phyloP scores from a whole-genome alignment of 805 yeast species.

The Sugiyamaella boreocaroliniensis region DNA sequence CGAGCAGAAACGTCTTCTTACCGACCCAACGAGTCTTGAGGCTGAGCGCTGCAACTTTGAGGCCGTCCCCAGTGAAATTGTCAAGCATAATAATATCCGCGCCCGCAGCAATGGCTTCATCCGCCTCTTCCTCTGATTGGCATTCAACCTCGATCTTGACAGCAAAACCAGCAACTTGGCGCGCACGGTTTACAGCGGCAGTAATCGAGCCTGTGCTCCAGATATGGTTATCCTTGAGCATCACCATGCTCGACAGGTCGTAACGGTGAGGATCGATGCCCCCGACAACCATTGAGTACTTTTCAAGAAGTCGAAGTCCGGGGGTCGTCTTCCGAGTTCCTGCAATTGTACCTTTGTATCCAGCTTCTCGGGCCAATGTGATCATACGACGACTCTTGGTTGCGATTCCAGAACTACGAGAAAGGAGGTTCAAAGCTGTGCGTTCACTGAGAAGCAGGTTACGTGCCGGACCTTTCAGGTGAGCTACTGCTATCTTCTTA shows the following conservation, averaged over 20 bases:
- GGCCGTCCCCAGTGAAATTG: constrained; percentile 64
- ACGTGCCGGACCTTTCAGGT: constrained; percentile 72
- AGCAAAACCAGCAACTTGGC: constrained; percentile 79
- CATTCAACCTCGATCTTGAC: constrained; percentile 91
- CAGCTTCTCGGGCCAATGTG: constrained; percentile 54
- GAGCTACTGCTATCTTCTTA: constrained; percentile 67
- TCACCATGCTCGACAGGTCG: constrained; percentile 88
- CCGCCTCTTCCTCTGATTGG: constrained; percentile 75
- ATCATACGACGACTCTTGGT: constrained; percentile 59
- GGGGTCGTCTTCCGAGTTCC: constrained; percentile 98
- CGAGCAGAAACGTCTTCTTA: constrained; percentile 56
- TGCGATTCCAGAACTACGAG: constrained; percentile 84
- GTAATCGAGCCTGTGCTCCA: constrained; percentile 92
- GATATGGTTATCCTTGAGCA: constrained; percentile 91
- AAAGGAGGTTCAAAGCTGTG: constrained; percentile 71
- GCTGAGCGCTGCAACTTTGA: constrained; percentile 56
- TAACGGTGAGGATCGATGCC: constrained; percentile 91
- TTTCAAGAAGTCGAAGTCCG: constrained; percentile 80
- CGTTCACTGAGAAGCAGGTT: constrained; percentile 78
- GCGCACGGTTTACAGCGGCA: constrained; percentile 69
- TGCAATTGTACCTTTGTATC: constrained; percentile 79
- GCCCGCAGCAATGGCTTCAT: constrained; percentile 89
- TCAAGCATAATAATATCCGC: constrained; percentile 96
- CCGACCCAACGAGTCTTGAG: constrained; percentile 51
- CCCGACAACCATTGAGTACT: constrained; percentile 91